Conservation (phyloP, 2,329 filamentous ascomycete species). For the Talaromyces marneffei region DNA sequence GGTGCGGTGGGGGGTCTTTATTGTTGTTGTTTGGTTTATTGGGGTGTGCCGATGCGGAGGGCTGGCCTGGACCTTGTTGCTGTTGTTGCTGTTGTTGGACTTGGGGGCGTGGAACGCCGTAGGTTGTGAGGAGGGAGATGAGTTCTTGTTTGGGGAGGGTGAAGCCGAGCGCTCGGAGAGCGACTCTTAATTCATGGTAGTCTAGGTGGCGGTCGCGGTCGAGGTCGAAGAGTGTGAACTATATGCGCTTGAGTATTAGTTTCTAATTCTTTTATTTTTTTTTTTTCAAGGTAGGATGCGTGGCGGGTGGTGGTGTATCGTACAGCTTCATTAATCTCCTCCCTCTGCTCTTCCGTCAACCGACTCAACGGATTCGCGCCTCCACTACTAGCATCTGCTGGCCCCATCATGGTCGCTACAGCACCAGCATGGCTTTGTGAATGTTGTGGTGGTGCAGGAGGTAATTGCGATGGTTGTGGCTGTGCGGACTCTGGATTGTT, state of each 20-base stretch:
- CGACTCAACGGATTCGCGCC: constrained; percentile 46
- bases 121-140: constrained; percentile 69
- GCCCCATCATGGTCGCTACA: constrained; percentile 9
- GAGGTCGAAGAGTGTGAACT: constrained; percentile 95
- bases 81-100: constrained; percentile 32
- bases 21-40: constrained; percentile 27
- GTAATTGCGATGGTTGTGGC: constrained; percentile 24
- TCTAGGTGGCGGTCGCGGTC: constrained; percentile 92
- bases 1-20: constrained; percentile 51
- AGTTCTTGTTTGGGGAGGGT: constrained; percentile 83
- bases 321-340: constrained; percentile 92
- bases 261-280: neutral
- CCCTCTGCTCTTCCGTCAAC: constrained; percentile 79
- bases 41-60: constrained; percentile 25
- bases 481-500: constrained; percentile 14
- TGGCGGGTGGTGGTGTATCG: neutral
- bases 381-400: constrained; percentile 33
- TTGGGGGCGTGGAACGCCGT: constrained; percentile 65
- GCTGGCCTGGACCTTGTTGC: constrained; percentile 27
- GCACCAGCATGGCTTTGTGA: constrained; percentile 31
- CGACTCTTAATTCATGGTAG: constrained; percentile 97
- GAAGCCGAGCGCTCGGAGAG: constrained; percentile 91
- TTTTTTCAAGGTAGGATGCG: neutral
- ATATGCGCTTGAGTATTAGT: neutral
- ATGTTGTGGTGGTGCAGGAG: constrained; percentile 33